phyloP scores from a whole-genome alignment of 129 eudicot species.

The carrot (Daucus carota) region DNA sequence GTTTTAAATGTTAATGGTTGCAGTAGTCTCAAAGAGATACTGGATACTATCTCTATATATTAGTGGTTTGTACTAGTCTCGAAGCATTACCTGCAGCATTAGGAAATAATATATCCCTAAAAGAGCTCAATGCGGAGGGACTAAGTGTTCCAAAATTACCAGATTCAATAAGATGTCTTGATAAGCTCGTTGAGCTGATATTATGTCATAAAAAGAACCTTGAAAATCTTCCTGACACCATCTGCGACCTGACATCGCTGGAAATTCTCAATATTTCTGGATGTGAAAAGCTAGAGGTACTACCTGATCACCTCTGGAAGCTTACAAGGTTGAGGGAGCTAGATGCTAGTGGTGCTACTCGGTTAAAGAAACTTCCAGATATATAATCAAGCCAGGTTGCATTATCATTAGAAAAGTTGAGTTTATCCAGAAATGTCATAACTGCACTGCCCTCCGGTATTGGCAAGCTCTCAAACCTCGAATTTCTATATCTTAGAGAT shows the following conservation, averaged over 20 bases:
- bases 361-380: neutral
- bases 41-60: neutral
- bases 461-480: neutral
- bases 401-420: neutral
- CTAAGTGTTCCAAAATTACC: neutral
- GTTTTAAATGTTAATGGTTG: neutral
- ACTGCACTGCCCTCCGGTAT: neutral
- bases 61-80: neutral
- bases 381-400: neutral
- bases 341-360: neutral
- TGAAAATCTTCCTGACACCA: neutral
- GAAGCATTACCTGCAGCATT: neutral
- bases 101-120: neutral
- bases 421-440: neutral
- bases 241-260: neutral
- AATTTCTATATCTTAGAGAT: neutral
- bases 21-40: neutral
- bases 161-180: neutral
- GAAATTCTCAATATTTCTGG: neutral
- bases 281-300: neutral
- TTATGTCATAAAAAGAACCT: neutral
- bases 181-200: neutral
- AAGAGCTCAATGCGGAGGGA: neutral
- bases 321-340: neutral
- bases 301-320: neutral